Conservation (phyloP, 768 basidiomycete species). For the Lentinula lateritia region DNA sequence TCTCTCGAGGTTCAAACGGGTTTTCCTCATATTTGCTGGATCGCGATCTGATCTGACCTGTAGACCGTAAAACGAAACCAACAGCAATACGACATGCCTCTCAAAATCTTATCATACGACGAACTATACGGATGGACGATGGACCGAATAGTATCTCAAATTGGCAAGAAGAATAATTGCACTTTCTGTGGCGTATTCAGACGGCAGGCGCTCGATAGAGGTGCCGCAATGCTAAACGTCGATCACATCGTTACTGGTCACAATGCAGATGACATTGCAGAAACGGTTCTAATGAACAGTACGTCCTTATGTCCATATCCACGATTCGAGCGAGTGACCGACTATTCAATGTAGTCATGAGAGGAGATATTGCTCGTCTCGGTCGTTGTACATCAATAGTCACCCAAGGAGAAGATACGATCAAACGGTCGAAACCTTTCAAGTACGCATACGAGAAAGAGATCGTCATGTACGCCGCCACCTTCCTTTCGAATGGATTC, state of each 20-base stretch:
- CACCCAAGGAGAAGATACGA: slow-evolving; percentile 94
- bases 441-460: slow-evolving; percentile 99
- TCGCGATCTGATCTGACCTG: neutral
- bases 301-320: slow-evolving; percentile 21
- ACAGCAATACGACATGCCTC: slow-evolving; percentile 88
- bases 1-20: slow-evolving; percentile 70
- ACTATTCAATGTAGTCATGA: slow-evolving; percentile 64
- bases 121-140: slow-evolving; percentile 99
- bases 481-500: slow-evolving; percentile 1
- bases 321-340: neutral
- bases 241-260: slow-evolving; percentile 99
- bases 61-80: slow-evolving; percentile 98
- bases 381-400: slow-evolving; percentile 93
- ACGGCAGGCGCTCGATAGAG: slow-evolving; percentile 92
- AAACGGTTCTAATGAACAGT: slow-evolving; percentile 99
- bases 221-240: slow-evolving; percentile 81
- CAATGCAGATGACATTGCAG: slow-evolving; percentile 98
- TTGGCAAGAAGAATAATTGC: slow-evolving; percentile 97
- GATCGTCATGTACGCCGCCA: slow-evolving; percentile 81
- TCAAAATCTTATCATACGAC: slow-evolving; percentile 94
- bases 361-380: slow-evolving; percentile 92
- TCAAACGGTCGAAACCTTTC: slow-evolving; percentile 97
- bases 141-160: slow-evolving; percentile 92
- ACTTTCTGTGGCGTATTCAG: slow-evolving; percentile 99
- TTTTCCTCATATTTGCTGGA: neutral